Base-by-base conservation (phyloP, 495 filamentous ascomycete genomes). In the Annulohypoxylon moriforme region DNA sequence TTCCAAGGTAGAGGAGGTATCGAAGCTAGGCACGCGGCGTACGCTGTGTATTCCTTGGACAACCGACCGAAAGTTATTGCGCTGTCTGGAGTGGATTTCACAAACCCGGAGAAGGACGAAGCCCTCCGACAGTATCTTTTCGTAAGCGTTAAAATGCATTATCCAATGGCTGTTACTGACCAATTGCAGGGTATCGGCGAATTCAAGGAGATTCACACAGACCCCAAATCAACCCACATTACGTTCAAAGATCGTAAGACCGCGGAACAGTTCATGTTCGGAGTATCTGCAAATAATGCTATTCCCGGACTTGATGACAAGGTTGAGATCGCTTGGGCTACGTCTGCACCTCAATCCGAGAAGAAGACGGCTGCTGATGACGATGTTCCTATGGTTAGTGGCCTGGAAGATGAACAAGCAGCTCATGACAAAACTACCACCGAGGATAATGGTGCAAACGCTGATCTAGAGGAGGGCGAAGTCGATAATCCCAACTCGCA, bases 231-330 rank as follows among this genome's bases (percentile, higher is more conserved):
- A 76, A 91, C 77, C 68, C 92, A 77, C 27, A 87, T 98, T 60
- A 87, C 87, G 1, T 99, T 98, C 78, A 94, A 92, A 71, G 93
- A 99, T 73, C 91, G 96, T 44, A 94, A 91, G 73, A 91, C 91
- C 6, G 96, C 94, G 13, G 95, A 98, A 80, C 92, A 92, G 75
- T 92, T 95, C 77, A 89, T 93, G 82, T 88, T 89, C 78, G 82
- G 87, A 42, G 79, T 86, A 38, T 77, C 81, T 8, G 80, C 86
- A 4, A 88, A 87, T 56, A 76, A 70, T 14, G 84, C 89, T 50
- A 91, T 97, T 59, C 89, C 93, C 1, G 86, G 87, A 14, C 85
- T 97, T 24, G 94, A 82, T 6, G 79, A 92, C 44, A 90, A 91
- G 64, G 83, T 97, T 24, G 90, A 96, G 57, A 80, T 94, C 22